Evolutionary conservation across 2,329 filamentous ascomycete species (phyloP).

Genomic region (Botrytis fragariae): DNA sequence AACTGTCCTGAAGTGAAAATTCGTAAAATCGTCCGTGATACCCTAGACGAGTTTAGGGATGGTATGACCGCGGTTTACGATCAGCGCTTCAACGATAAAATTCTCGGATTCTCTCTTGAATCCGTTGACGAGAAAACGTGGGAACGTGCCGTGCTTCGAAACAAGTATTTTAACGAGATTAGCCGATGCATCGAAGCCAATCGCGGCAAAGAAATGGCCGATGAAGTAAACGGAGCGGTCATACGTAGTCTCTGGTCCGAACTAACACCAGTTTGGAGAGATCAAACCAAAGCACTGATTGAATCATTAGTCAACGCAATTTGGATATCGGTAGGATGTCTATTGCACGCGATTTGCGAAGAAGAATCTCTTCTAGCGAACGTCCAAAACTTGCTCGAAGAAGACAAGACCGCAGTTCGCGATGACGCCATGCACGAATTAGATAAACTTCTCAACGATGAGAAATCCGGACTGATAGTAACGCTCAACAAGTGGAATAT

Average conservation of each 20-base stretch:
- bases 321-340: not conserved
- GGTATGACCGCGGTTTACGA: not conserved
- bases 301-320: not conserved
- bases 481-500: constrained; percentile 1
- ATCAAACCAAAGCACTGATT: not conserved
- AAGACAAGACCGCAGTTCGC: not conserved
- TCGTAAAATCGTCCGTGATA: constrained; percentile 4
- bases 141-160: not conserved
- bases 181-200: not conserved
- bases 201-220: not conserved
- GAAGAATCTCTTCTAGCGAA: not conserved
- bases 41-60: not conserved
- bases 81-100: not conserved
- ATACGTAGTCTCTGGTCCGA: constrained; percentile 8
- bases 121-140: not conserved
- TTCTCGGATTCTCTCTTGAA: not conserved
- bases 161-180: not conserved
- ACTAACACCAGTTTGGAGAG: not conserved
- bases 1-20: not conserved
- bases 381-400: not conserved
- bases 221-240: not conserved
- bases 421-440: not conserved
- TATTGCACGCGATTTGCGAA: not conserved
- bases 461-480: not conserved
- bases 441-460: not conserved